Evolutionary conservation across 495 filamentous ascomycete genomes (phyloP).

Genomic region (Parathielavia hyrcaniae): DNA sequence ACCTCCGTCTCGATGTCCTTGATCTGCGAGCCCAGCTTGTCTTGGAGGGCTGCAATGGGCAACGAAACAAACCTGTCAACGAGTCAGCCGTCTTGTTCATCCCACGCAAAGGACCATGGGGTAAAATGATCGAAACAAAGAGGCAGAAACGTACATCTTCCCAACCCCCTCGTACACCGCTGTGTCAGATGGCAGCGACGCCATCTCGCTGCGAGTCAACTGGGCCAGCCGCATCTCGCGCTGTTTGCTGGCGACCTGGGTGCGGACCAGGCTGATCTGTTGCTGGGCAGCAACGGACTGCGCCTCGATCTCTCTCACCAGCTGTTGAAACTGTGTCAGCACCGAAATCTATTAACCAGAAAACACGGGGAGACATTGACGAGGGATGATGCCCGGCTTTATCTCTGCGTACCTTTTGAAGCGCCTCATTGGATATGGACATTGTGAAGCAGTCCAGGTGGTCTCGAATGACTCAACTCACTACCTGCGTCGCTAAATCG

Average conservation of each 20-base stretch:
- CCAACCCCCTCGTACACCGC: slow-evolving; percentile 91
- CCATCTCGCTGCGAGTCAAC: slow-evolving; percentile 77
- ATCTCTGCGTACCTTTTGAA: slow-evolving; percentile 68
- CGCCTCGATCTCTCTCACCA: slow-evolving; percentile 89
- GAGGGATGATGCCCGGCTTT: slow-evolving; percentile 1
- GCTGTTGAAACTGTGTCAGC: slow-evolving; percentile 43
- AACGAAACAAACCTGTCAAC: slow-evolving; percentile 75
- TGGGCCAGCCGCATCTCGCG: slow-evolving; percentile 84
- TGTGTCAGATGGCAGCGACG: slow-evolving; percentile 67
- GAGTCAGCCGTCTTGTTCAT: not conserved
- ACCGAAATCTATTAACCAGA: not conserved
- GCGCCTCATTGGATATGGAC: slow-evolving; percentile 93
- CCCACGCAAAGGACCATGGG: not conserved
- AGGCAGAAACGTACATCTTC: slow-evolving; percentile 67
- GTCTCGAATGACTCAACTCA: not conserved
- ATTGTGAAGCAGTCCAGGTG: slow-evolving; percentile 39
- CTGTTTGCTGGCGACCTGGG: slow-evolving; percentile 79
- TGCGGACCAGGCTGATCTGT: slow-evolving; percentile 80
- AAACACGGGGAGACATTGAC: not conserved
- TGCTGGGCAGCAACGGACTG: slow-evolving; percentile 83
- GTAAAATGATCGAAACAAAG: not conserved
- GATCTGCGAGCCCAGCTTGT: slow-evolving; percentile 67
- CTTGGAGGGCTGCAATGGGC: slow-evolving; percentile 64
- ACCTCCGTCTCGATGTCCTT: slow-evolving; percentile 71
- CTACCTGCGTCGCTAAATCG: not conserved